Conservation (phyloP, 1,284 basidiomycete species). For the Wallemia ichthyophaga region DNA sequence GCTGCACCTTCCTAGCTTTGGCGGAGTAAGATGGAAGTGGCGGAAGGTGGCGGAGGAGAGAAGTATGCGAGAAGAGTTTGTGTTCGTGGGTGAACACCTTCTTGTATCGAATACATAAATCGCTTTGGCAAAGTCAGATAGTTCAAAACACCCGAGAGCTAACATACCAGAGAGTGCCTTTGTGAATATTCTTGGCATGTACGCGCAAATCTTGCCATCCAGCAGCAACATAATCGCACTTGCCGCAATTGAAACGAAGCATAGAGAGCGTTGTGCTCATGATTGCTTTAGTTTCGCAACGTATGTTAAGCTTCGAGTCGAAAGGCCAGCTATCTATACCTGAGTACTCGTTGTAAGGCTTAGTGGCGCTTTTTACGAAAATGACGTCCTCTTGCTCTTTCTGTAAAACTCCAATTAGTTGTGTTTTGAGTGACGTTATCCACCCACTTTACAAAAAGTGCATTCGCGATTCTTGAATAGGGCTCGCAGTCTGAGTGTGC, state of each 20-base stretch:
- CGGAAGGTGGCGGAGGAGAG: conserved; percentile 47
- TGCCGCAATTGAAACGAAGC: conserved; percentile 59
- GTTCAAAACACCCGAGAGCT: background rate
- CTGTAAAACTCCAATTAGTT: background rate
- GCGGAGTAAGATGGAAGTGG: conserved; percentile 25
- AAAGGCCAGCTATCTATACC: conserved; percentile 20
- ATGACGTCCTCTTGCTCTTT: background rate
- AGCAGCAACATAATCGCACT: conserved; percentile 51
- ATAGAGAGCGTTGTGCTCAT: conserved; percentile 82
- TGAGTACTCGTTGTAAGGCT: background rate
- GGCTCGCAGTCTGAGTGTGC: conserved; percentile 61
- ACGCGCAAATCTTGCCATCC: conserved; percentile 71
- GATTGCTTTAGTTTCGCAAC: conserved; percentile 73
- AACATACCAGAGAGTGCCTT: conserved; percentile 46
- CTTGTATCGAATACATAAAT: conserved; percentile 62
- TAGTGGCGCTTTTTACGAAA: background rate
- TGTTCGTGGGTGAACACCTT: conserved; percentile 95
- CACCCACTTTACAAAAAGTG: conserved; percentile 71
- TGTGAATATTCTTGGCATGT: conserved; percentile 44
- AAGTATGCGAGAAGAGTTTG: conserved; percentile 38
- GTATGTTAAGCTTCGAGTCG: conserved; percentile 46
- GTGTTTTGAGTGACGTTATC: background rate
- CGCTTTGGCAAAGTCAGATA: conserved; percentile 21
- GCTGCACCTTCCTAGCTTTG: conserved; percentile 12
- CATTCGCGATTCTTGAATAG: conserved; percentile 82